Percentiles rank a stretch among this genome's conserved stretches.
phyloP scores from a whole-genome alignment of 106 monocot genomes.

The Xerophyta viscosa region DNA sequence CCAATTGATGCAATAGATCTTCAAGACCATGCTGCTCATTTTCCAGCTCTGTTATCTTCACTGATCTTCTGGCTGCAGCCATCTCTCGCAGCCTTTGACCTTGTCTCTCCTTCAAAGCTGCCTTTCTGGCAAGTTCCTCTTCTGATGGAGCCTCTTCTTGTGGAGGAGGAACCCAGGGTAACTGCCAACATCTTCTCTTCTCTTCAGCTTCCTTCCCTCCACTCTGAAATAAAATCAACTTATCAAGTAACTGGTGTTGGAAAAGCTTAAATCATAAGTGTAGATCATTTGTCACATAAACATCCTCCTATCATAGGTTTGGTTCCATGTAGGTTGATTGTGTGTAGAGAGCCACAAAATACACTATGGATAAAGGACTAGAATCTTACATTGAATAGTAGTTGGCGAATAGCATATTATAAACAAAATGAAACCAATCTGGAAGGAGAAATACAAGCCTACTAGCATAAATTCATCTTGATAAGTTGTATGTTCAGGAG shows the following conservation, averaged over 20 bases:
- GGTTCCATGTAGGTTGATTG: too few species aligned
- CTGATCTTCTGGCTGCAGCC: slow-evolving; percentile 67
- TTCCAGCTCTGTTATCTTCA: slow-evolving; percentile 72
- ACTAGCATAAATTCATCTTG: too few species aligned
- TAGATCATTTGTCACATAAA: too few species aligned
- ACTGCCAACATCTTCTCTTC: slow-evolving; percentile 81
- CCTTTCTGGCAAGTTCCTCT: slow-evolving; percentile 92
- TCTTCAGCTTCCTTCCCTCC: slow-evolving; percentile 72
- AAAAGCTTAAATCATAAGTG: too few species aligned
- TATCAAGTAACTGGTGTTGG: not conserved
- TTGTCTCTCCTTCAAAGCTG: slow-evolving; percentile 79
- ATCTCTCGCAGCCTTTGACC: slow-evolving; percentile 88
- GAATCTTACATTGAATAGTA: too few species aligned
- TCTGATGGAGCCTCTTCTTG: slow-evolving; percentile 68
- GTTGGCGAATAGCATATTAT: too few species aligned
- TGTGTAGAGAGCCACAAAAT: too few species aligned
- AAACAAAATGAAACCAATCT: too few species aligned
- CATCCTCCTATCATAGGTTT: too few species aligned
- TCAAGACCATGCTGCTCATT: slow-evolving; percentile 54
- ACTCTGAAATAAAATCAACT: slow-evolving; percentile 34
- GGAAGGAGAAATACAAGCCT: too few species aligned
- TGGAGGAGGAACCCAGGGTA: slow-evolving; percentile 85
- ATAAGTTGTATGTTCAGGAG: too few species aligned
- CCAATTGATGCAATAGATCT: slow-evolving; percentile 58
- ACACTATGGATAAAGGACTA: too few species aligned